Evolutionary conservation across 495 filamentous ascomycete genomes (phyloP).

Genomic region (Aspergillus nanangensis): DNA sequence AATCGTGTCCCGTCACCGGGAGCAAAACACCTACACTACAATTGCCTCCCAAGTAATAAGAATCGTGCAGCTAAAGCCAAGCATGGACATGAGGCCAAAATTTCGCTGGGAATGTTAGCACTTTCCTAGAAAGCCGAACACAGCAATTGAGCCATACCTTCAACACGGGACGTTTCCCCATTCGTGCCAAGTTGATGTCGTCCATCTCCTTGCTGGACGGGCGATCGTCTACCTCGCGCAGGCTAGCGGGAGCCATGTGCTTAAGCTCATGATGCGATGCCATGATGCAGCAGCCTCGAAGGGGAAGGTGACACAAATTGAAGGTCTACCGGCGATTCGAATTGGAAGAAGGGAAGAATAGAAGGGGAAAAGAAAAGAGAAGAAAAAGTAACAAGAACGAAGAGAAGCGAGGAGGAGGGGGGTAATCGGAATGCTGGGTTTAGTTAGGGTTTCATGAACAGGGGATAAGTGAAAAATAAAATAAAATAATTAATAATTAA

Average conservation of each 20-base stretch:
- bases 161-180: slow-evolving; percentile 50
- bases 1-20: not conserved
- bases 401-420: not conserved
- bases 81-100: slow-evolving; percentile 44
- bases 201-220: slow-evolving; percentile 27
- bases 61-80: slow-evolving; percentile 48
- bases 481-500: too few species aligned
- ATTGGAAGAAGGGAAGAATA: not conserved
- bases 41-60: slow-evolving; percentile 48
- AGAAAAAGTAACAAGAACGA: not conserved
- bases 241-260: slow-evolving; percentile 6
- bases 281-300: slow-evolving; percentile 4
- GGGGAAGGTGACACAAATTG: not conserved
- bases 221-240: slow-evolving; percentile 9
- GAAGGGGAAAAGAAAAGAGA: not conserved
- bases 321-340: not conserved
- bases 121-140: not conserved
- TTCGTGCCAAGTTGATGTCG: slow-evolving; percentile 35
- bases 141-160: slow-evolving; percentile 3
- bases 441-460: not conserved
- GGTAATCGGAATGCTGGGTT: not conserved
- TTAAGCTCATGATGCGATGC: slow-evolving; percentile 9
- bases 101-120: slow-evolving; percentile 29
- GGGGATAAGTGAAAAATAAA: too few species aligned
- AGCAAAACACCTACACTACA: slow-evolving; percentile 21